Base-by-base conservation (phyloP, 202 grass and related monocot genomes). In the Alloteropsis angusta region DNA sequence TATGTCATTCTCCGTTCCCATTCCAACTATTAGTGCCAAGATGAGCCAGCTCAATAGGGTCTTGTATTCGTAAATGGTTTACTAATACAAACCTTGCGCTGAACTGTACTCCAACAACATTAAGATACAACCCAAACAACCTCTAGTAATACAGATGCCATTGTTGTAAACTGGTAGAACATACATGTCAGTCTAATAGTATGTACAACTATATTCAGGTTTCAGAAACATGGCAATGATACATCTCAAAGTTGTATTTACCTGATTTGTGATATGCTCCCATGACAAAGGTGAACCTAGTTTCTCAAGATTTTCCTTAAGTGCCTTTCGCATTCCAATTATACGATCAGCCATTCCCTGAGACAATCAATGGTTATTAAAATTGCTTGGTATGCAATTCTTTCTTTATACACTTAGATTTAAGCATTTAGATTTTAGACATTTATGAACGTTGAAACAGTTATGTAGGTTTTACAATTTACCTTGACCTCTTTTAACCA, bases 401-500 rank as follows among this genome's bases (percentile, higher is more conserved):
- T 62, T 76, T 71, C 5, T 22, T 67, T 66, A 25, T 18, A 14
- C 36, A 53, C 53, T 53, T 23, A 80, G 17, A 46, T 62, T 49
- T 49, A 72, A 17, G 4, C 26, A 79, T 63, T 37, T 58, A 54
- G 2, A 16, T 30, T 63, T 37, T 58, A 54, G 2, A 19, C 39
- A 74, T 53, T 76, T 9, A 74, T 18, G 36, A 74, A 25, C 32
- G 36, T 70, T 30, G 43, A 49, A 49, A n/a, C 60, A 42, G 55
- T 36, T 25, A 57, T 5, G 70, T 19, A 57, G 44, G 38, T 43
- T 72, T 41, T 73, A 19, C n/a, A 80, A 21, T 82, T 87, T 90
- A 95, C 92, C 92, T 98, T 95, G 79, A 98, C 92, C 84, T 98
- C 96, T 77, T 85, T 82, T 66, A 98, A 72, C 96, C 96, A 95